Conservation (phyloP, 2,329 filamentous ascomycete species). For the Hypoxylon sp. region DNA sequence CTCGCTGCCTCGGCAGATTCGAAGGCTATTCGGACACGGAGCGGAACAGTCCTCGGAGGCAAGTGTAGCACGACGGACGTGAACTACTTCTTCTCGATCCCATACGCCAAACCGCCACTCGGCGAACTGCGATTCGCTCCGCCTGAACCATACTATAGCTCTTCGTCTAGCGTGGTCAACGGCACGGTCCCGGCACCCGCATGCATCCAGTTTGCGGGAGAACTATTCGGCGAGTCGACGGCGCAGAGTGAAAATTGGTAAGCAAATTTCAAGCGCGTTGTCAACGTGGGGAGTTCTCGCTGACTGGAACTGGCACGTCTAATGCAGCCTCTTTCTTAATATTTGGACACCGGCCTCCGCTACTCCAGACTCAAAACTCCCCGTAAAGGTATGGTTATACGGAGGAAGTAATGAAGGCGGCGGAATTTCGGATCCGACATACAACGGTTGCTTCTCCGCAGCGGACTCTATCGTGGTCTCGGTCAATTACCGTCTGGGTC, state of each 20-base stretch:
- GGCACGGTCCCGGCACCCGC: constrained; percentile 32
- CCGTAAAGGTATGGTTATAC: constrained; percentile 47
- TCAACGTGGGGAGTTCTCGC: background rate
- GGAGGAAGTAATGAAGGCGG: constrained; percentile 45
- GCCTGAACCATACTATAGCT: constrained; percentile 28
- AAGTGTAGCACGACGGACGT: constrained; percentile 36
- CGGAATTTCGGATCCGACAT: constrained; percentile 44
- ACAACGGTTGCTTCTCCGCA: constrained; percentile 45
- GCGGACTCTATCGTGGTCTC: constrained; percentile 48
- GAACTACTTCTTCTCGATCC: constrained; percentile 42
- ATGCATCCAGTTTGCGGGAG: constrained; percentile 40
- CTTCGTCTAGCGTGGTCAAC: constrained; percentile 29
- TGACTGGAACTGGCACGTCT: background rate
- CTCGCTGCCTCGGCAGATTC: constrained; percentile 18
- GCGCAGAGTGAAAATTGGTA: constrained; percentile 41
- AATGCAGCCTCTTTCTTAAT: constrained; percentile 40
- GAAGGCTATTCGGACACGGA: constrained; percentile 29
- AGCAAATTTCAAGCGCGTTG: background rate
- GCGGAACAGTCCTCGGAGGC: constrained; percentile 34
- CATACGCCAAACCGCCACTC: constrained; percentile 42
- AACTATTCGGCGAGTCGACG: constrained; percentile 29
- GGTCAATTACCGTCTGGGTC: constrained; percentile 59
- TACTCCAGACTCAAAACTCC: constrained; percentile 40
- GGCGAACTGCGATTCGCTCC: constrained; percentile 40
- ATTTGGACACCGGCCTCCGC: constrained; percentile 40